Base-by-base conservation (phyloP, 78 protist genomes). In the slime mould (Dictyostelium discoideum) region DNA sequence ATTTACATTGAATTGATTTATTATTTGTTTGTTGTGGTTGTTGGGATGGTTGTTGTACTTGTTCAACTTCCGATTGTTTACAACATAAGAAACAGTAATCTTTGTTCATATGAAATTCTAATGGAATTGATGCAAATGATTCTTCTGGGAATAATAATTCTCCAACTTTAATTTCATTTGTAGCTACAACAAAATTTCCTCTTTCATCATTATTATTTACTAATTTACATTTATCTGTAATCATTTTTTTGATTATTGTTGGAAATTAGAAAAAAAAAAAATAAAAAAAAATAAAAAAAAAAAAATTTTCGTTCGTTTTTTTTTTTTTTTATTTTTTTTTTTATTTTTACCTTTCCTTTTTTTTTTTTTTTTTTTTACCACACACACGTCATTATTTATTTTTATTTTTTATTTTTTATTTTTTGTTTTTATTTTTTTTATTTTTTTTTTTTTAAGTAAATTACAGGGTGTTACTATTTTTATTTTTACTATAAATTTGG, bases 91-190 rank as follows among this genome's bases (percentile, higher is more conserved):
- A 81, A 32, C 87, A 90, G 9, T 46, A 18, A 8, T 44, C 29
- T 8, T 29, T 60, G 8, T 63, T 32, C 37, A 32, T 40, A 13
- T 16, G 16, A 26, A 88, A 79, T 82, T 54, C 44, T n/a, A 90
- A 18, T 72, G 95, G 95, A 11, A 90, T 90, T 3, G 95, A 90
- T 32, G 88, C 84, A 54, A 90, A 90, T 48, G 95, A 90, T 50
- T 57, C 50, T 57, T 90, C 95, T 90, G 77, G 0, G 50, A 90
- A 82, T 40, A 90, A 42, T 20, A 82, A 26, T 29, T 80, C 76
- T 5, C 95, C 95, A 16, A 46, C 65, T 50, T 67, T 67, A 50
- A 80, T 29, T 26, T 40, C 14, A 24, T 37, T 37, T 20, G 42
- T 32, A 3, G 95, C 50, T 8, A 54, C 44, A 22, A 82, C 84